A percentile compares a stretch with the other conserved stretches of the same genome.
phyloP scores from a whole-genome alignment of 768 basidiomycete genomes.

The Lactarius trivialis region DNA sequence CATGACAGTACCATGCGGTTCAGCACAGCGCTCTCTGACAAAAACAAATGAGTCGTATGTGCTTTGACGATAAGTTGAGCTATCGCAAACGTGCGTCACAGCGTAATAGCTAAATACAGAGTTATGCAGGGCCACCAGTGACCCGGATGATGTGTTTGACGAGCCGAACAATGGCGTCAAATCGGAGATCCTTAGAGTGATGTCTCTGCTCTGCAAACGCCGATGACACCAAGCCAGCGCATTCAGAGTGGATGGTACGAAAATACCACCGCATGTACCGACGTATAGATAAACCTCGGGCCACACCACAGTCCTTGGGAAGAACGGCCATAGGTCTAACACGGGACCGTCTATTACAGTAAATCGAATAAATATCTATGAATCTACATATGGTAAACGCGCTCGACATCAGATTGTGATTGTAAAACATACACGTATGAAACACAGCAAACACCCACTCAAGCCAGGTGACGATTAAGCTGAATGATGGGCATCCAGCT shows the following conservation, averaged over 20 bases:
- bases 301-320: background rate
- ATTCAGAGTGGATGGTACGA: background rate
- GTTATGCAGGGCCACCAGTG: background rate
- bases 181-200: background rate
- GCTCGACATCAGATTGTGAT: background rate
- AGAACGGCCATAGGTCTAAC: background rate
- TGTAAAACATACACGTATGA: background rate
- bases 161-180: background rate
- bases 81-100: background rate
- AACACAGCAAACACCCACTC: background rate
- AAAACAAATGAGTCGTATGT: background rate
- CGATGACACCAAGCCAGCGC: background rate
- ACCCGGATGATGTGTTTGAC: background rate
- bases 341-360: background rate
- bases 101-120: background rate
- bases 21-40: background rate
- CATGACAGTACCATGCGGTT: background rate
- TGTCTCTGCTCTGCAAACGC: background rate
- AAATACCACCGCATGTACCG: background rate
- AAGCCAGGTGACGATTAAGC: conserved; percentile 19
- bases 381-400: background rate
- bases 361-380: background rate
- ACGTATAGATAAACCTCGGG: background rate
- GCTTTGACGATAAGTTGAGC: background rate
- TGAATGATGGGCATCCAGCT: conserved; percentile 25